phyloP scores from a whole-genome alignment of 2,329 filamentous ascomycete species.

The Apiospora saccharicola region DNA sequence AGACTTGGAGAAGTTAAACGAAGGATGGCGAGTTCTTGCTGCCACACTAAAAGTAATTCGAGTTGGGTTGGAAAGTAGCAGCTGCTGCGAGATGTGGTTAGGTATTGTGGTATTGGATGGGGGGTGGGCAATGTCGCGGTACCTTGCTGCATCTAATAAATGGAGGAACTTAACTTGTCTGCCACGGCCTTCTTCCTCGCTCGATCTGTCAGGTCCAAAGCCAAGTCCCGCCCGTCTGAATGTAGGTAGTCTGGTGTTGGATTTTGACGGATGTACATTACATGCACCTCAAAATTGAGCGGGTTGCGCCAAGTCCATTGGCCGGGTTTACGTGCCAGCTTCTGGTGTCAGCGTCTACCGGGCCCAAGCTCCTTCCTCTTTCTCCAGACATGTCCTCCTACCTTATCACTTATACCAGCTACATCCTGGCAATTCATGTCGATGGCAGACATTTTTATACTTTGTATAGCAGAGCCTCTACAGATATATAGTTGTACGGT shows the following conservation, averaged over 20 bases:
- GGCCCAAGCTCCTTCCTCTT: background rate
- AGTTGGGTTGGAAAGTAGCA: background rate
- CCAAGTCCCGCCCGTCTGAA: too few relatives aligned
- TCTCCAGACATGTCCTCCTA: background rate
- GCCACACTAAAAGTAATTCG: constrained; percentile 12
- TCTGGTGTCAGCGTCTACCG: background rate
- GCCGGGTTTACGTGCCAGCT: background rate
- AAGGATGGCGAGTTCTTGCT: background rate
- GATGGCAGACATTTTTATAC: too few relatives aligned
- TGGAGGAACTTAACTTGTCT: background rate
- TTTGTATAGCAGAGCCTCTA: too few relatives aligned
- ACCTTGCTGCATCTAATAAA: background rate
- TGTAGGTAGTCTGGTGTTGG: background rate
- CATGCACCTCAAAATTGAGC: background rate
- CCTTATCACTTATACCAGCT: too few relatives aligned
- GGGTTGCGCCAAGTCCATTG: background rate
- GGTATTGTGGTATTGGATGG: too few relatives aligned
- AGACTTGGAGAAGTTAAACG: constrained; percentile 4
- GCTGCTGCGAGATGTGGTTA: too few relatives aligned
- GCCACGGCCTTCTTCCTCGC: background rate
- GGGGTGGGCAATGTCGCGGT: background rate
- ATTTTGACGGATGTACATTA: background rate
- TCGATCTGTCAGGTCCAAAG: background rate
- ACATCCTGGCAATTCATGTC: too few relatives aligned
- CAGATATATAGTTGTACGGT: background rate